Base-by-base conservation (phyloP, 2,329 filamentous ascomycete species). In the Cercospora sojina region DNA sequence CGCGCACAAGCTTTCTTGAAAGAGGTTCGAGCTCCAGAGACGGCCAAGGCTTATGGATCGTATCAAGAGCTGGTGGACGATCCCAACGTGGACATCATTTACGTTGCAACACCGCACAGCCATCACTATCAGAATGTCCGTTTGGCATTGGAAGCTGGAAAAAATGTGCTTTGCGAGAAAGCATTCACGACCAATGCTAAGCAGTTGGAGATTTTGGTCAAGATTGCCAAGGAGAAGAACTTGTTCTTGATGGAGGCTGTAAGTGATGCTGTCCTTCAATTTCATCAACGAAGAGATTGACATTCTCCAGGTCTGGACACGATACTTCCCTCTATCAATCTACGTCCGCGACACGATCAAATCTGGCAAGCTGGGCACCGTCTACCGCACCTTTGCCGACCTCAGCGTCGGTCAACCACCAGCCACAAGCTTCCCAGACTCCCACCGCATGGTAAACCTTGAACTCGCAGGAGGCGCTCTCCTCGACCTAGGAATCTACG, bases 101-200 rank as follows among this genome's bases (percentile, higher is more conserved):
- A 96, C 79, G 87, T 97, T 64, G 92, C 92, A 25, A 96, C 93
- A 3, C 93, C 93, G 16, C 93, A 96, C 81, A 93, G 91, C 73
- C 93, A 96, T 79, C 93, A 97, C 82, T 96, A 93, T 82, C 92
- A 96, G 78, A 94, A 97, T 80, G 86, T 88, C 70, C 91, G 93
- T 87, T 85, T 96, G n/a, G 90, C 89, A 51, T 84, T 97, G 43
- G 86, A 91, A 71, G 91, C 90, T 7, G 91, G 91, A 74, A 97
- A 96, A 84, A 86, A 94, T 74, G 92, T 97, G 31, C 86, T 97
- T 35, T 96, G 92, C 79, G 93, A 97, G 80, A 97, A 97, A 83
- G 87, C 93, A 0, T 89, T 97, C 74, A 96, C 92, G 1, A 91
- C 94, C 69, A 96, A 90, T 70, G 92, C 90, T 2, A 83, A 87